Evolutionary conservation across 371 early-diverging fungal genomes (phyloP).

Genomic region (Lichtheimia ornata): DNA sequence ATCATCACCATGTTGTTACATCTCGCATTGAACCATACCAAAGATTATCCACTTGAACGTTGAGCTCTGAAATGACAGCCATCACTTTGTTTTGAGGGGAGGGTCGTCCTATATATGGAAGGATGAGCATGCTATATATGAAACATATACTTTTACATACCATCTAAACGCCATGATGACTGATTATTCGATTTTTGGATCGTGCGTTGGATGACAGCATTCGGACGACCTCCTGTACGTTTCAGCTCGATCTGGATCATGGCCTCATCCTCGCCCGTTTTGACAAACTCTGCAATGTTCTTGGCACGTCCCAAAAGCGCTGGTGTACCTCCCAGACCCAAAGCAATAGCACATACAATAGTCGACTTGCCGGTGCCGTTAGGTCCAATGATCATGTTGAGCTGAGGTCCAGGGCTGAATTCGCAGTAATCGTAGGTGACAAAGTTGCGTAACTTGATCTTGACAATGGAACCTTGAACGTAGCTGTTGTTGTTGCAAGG

Average conservation of each 20-base stretch:
- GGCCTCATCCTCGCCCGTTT: conserved; percentile 83
- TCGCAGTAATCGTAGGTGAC: conserved; percentile 91
- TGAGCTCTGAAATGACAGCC: conserved; percentile 55
- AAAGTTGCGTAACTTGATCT: conserved; percentile 83
- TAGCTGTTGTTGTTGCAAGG: conserved; percentile 39
- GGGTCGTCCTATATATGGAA: conserved; percentile 45
- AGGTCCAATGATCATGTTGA: conserved; percentile 98
- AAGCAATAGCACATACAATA: conserved; percentile 96
- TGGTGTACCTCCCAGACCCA: conserved; percentile 93
- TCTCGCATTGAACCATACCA: conserved; percentile 63
- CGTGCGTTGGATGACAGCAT: conserved; percentile 67
- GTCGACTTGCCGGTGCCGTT: conserved; percentile 99
- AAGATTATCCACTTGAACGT: conserved; percentile 95
- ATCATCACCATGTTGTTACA: neutral
- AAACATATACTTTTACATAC: conserved; percentile 31
- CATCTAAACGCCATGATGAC: conserved; percentile 82
- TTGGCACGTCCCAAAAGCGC: conserved; percentile 84
- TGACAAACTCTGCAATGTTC: conserved; percentile 89
- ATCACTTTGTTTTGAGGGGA: conserved; percentile 67
- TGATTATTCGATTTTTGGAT: conserved; percentile 70
- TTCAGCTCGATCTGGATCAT: conserved; percentile 80
- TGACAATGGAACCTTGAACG: conserved; percentile 76
- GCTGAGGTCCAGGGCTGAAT: conserved; percentile 85
- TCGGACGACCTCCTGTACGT: conserved; percentile 37
- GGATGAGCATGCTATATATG: neutral